Evolutionary conservation across 345 rosid species (phyloP).

Genomic region (Punica granatum): DNA sequence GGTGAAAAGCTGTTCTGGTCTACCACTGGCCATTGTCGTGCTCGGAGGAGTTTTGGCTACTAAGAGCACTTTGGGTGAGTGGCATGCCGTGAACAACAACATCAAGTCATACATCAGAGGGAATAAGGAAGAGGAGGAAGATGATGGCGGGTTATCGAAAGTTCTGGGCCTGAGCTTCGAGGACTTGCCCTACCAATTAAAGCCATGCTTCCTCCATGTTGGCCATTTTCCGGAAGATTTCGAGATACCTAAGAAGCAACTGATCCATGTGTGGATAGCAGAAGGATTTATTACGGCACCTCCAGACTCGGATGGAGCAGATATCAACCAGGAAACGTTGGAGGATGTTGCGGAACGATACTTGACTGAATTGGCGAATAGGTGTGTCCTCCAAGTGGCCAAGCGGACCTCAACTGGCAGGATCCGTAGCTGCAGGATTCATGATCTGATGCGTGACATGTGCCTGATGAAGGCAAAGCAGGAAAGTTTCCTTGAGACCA

Average conservation of each 20-base stretch:
- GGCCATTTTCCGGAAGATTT: conserved; percentile 28
- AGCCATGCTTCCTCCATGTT: conserved; percentile 25
- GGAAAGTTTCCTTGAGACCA: conserved; percentile 21
- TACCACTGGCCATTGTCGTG: conserved; percentile 30
- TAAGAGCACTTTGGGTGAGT: conserved; percentile 15
- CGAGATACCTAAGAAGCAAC: conserved; percentile 27
- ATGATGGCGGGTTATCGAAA: neutral
- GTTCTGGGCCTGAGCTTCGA: conserved; percentile 25
- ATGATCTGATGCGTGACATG: conserved; percentile 34
- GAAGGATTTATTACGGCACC: conserved; percentile 21
- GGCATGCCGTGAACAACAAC: conserved; percentile 20
- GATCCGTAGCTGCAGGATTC: conserved; percentile 24
- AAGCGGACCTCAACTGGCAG: conserved; percentile 19
- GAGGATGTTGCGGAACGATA: conserved; percentile 26
- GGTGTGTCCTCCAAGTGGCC: conserved; percentile 27
- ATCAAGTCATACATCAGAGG: no score
- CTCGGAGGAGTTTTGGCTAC: conserved; percentile 33
- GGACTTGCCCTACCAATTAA: conserved; percentile 18
- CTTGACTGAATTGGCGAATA: conserved; percentile 21
- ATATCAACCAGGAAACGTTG: no score
- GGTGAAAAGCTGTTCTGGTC: conserved; percentile 27
- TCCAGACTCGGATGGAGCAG: conserved; percentile 2
- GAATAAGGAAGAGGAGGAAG: conserved; percentile 15
- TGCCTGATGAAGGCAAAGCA: conserved; percentile 24
- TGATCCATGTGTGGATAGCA: conserved; percentile 37